Evolutionary conservation across 139 green algal species (phyloP).

Genomic region (Tetradesmus obliquus): DNA sequence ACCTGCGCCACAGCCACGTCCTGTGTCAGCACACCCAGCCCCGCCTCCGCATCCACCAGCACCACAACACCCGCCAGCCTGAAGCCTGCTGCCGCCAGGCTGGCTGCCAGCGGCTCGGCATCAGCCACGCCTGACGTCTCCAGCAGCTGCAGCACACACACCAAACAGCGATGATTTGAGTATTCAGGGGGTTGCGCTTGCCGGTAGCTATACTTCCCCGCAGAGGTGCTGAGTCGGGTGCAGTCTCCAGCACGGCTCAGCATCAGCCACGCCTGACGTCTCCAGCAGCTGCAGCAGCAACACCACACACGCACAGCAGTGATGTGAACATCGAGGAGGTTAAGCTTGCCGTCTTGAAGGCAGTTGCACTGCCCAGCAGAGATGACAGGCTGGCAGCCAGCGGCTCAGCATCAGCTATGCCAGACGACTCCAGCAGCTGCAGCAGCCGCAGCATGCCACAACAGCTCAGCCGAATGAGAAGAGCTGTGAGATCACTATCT

Average conservation of each 20-base stretch:
- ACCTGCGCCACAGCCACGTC: constrained; percentile 58
- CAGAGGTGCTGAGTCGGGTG: background rate
- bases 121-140: constrained; percentile 69
- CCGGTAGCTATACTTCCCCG: background rate
- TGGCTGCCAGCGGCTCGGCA: constrained; percentile 56
- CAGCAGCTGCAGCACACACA: constrained; percentile 47
- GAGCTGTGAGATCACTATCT: too few relatives aligned
- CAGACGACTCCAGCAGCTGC: constrained; percentile 65
- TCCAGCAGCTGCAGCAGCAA: constrained; percentile 54
- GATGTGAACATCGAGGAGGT: too few relatives aligned
- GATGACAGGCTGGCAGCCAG: constrained; percentile 43
- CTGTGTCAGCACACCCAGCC: constrained; percentile 30
- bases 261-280: constrained; percentile 61
- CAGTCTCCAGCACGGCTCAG: constrained; percentile 31
- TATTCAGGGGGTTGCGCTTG: background rate
- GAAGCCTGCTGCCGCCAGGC: constrained; percentile 45
- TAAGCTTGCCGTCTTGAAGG: too few relatives aligned
- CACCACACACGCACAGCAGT: too few relatives aligned
- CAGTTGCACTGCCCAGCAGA: too few relatives aligned
- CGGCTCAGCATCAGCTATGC: constrained; percentile 59
- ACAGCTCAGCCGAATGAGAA: too few relatives aligned
- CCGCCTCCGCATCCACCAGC: constrained; percentile 64
- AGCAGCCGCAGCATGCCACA: too few relatives aligned
- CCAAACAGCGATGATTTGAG: background rate
- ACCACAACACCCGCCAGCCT: constrained; percentile 56